Evolutionary conservation across 108 stramenopile genomes (phyloP), one percentile per base, ranked within the genome.

Genomic region (Hondaea fermentalgiana): DNA sequence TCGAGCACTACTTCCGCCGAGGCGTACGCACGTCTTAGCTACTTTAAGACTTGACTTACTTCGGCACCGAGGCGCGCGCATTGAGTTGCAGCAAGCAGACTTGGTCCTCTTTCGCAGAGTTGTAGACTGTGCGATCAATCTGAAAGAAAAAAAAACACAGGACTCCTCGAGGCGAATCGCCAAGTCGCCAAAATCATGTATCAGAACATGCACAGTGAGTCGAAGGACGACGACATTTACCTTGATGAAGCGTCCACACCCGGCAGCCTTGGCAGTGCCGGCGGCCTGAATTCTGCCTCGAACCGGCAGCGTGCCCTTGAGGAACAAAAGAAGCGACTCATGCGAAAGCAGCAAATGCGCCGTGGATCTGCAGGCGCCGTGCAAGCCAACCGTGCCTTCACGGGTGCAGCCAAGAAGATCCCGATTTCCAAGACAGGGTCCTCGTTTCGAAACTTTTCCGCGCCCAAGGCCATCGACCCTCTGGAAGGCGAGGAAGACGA

Each of bases 381-480:
- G 6, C 76, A 83, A 23, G 76, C 76, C 25, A 83, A 83, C 5
- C 45, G 76, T 12, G 76, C 49, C 23, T 83, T 83, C 23, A 83
- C 76, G 8, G 76, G 76, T 0, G 76, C 76, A 45, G 45, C 76
- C 10, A 83, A 53, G 51, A 83, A 47, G 49, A 83, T 83, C 4
- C n/a, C 45, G 14, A 6, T 53, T 14, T 45, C 19, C 4, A 47
- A 53, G 51, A 28, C 76, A 6, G 64, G 64, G 3, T 69, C 64
- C 5, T 69, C 64, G 14, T 69, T 69, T 69, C 76, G 76, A 12
- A 83, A 47, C 49, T 83, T 83, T 53, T 83, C 76, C n/a, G 51
- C 76, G 45, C 76, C 76, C n/a, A 83, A 83, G 51, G 51, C 76
- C 6, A 83, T 83, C 76, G 76, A 83, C 51, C 76, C 76, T 14